These are phyloP conservation scores for Rosa chinensis DNA, from an alignment of 306 rosid species.

Conservation along the genomic window DNA sequence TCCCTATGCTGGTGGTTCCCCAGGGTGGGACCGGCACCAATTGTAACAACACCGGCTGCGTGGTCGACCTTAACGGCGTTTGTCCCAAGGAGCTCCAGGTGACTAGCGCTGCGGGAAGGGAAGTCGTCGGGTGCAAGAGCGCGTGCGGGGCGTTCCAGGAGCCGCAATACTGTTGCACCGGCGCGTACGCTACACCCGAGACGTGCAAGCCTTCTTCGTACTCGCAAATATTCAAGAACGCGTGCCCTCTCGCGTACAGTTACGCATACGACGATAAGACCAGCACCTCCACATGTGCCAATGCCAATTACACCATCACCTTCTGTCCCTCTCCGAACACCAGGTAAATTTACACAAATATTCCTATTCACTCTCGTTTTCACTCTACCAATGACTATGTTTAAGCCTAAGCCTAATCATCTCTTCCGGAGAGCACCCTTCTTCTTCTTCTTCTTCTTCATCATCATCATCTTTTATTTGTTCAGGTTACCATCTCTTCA, in stretches of 20 bases:
- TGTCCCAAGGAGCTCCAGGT: constrained; percentile 63
- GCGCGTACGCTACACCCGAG: constrained; percentile 62
- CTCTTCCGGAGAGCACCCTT: background rate
- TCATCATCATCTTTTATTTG: background rate
- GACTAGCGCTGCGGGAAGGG: constrained; percentile 33
- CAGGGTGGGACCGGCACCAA: constrained; percentile 57
- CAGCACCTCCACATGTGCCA: constrained; percentile 78
- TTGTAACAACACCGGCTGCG: constrained; percentile 59
- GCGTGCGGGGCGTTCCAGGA: constrained; percentile 76
- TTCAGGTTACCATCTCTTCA: constrained; percentile 1
- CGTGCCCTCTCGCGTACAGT: constrained; percentile 90
- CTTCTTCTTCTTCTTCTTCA: too few relatives aligned
- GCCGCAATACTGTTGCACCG: constrained; percentile 81
- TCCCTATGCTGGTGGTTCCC: constrained; percentile 61
- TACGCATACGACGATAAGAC: constrained; percentile 89
- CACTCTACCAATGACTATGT: background rate
- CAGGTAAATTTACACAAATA: constrained; percentile 49
- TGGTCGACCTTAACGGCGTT: constrained; percentile 48
- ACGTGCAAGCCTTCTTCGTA: constrained; percentile 74
- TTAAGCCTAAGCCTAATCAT: background rate
- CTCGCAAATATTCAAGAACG: constrained; percentile 66
- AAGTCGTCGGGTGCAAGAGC: constrained; percentile 74
- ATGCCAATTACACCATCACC: constrained; percentile 58
- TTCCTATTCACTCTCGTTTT: background rate
- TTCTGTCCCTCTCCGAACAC: constrained; percentile 71